Percentiles rank a stretch among this genome's conserved stretches.
These are phyloP conservation scores for Chaetomiaceae sp. DNA, from an alignment of 2,329 filamentous ascomycete genomes.

Conservation along the genomic window DNA sequence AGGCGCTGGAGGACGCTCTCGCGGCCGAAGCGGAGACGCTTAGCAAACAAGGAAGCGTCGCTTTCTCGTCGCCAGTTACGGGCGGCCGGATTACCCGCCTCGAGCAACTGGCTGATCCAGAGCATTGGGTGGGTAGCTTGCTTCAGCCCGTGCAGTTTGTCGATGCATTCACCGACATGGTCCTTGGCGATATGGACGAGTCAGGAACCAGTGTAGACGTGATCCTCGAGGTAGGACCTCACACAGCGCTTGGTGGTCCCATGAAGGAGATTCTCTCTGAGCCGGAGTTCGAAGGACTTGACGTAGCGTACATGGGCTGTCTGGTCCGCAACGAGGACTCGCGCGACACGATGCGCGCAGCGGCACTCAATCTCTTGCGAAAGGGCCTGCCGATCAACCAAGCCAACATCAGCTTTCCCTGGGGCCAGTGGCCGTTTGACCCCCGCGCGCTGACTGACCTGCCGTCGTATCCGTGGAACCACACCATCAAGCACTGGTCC, in stretches of 20 bases:
- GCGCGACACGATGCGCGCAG: slow-evolving; percentile 20
- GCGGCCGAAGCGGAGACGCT: too few relatives aligned
- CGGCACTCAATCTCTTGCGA: neutral
- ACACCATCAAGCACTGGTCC: slow-evolving; percentile 36
- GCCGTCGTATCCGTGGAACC: slow-evolving; percentile 41
- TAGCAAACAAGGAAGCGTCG: too few relatives aligned
- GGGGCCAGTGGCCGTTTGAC: slow-evolving; percentile 5
- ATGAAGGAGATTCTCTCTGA: slow-evolving; percentile 28
- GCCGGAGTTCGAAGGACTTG: slow-evolving; percentile 20
- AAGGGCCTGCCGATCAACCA: neutral
- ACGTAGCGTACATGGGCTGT: slow-evolving; percentile 21
- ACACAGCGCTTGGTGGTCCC: slow-evolving; percentile 29
- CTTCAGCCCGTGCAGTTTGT: too few relatives aligned
- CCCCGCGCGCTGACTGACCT: slow-evolving; percentile 30
- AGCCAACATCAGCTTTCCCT: neutral
- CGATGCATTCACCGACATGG: slow-evolving; percentile 23
- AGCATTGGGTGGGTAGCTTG: too few relatives aligned
- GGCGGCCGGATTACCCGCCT: too few relatives aligned
- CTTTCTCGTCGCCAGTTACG: slow-evolving; percentile 26
- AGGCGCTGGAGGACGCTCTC: too few relatives aligned
- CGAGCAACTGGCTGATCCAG: too few relatives aligned
- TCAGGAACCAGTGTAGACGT: slow-evolving; percentile 23
- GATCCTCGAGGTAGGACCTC: slow-evolving; percentile 32
- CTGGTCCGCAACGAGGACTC: slow-evolving; percentile 23
- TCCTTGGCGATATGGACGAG: slow-evolving; percentile 19